Conservation (phyloP, 148 eudicot species). For the Amaranthus hypochondriacus region DNA sequence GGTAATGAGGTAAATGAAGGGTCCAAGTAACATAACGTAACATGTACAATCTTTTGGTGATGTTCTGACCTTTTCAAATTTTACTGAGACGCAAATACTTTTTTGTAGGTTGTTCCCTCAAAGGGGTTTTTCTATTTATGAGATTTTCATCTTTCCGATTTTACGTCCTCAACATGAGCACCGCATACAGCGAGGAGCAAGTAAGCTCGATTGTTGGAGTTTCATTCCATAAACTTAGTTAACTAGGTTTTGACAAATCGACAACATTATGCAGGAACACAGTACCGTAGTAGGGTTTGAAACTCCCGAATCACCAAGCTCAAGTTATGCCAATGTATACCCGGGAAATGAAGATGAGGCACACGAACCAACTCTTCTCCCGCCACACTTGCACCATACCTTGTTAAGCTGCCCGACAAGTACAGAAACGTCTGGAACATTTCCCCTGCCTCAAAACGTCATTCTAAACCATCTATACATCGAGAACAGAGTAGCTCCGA, state of each 20-base stretch:
- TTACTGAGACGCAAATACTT: slow-evolving; percentile 1
- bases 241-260: neutral
- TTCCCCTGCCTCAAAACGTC: slow-evolving; percentile 72
- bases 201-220: slow-evolving; percentile 21
- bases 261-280: slow-evolving; percentile 38
- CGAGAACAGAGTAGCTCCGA: slow-evolving; percentile 69
- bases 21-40: no score
- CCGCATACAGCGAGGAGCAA: slow-evolving; percentile 22
- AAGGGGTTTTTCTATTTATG: neutral
- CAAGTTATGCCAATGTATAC: slow-evolving; percentile 64
- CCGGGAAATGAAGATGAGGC: slow-evolving; percentile 66
- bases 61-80: neutral
- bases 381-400: slow-evolving; percentile 75
- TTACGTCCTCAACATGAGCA: slow-evolving; percentile 34
- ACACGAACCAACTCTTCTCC: slow-evolving; percentile 71
- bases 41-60: no score
- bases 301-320: slow-evolving; percentile 69
- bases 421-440: slow-evolving; percentile 38
- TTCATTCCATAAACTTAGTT: slow-evolving; percentile 3
- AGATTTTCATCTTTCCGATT: neutral
- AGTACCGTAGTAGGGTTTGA: slow-evolving; percentile 82
- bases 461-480: slow-evolving; percentile 86
- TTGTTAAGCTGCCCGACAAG: slow-evolving; percentile 47
- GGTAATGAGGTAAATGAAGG: no score
- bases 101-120: slow-evolving; percentile 20